Base-by-base conservation (phyloP, 2,329 filamentous ascomycete species). In the Bipolaris oryzae region DNA sequence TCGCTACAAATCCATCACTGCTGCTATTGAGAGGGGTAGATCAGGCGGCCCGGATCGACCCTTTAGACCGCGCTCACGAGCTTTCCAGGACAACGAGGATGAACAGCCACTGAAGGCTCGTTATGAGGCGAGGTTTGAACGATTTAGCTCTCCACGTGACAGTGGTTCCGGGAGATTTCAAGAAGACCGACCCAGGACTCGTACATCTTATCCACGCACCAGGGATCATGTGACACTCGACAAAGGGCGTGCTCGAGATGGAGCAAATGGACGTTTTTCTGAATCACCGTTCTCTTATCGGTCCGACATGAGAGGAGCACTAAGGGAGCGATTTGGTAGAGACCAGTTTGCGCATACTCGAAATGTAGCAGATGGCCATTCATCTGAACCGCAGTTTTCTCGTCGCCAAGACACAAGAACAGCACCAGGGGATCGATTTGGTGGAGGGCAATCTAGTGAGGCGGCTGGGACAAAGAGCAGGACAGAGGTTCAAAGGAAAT, bases 1-100 rank as follows among this genome's bases (percentile, higher is more conserved):
- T 38, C 70, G 72, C 38, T 62, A 70, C 60, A 74, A 74, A 53
- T 75, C 72, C 34, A 62, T 75, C 42, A 69, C 65, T 37, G 68
- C 69, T 7, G 65, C 71, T 39, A 74, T 75, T 56, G 72, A 74
- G 57, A 61, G 68, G 61, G 71, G 66, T 48, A 63, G 61, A 52
- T 61, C 55, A 15, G 50, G 58, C 16, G 50, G 57, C 15, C 56
- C 58, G 21, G 55, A 60, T 10, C 53, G 58, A 15, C 55, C 62
- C 23, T 55, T 51, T 7, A 50, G 45, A 55, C 50, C 50, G 15
- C 62, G 60, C 43, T 45, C 57, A 31, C 56, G 51, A 57, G 48
- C 34, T 37, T 35, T 7, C 34, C 31, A 38, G 23, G 33, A 46
- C 18, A 37, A 35, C 33, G 50, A 4, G 7, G 20, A 33, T 11